phyloP scores from a whole-genome alignment of 495 filamentous ascomycete genomes.

The Neurospora terricola region DNA sequence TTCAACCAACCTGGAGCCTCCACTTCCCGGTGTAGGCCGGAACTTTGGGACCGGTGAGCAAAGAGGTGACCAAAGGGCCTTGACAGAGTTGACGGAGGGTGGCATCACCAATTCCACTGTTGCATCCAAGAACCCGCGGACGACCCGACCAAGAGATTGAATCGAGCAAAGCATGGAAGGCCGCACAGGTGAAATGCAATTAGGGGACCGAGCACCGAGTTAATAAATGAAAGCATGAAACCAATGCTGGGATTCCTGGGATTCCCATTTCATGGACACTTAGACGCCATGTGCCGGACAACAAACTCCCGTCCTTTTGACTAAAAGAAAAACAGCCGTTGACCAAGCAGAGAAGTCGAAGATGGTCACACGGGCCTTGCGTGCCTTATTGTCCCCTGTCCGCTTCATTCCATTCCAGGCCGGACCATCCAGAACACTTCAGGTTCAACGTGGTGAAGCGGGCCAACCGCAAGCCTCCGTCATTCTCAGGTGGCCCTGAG shows the following conservation, averaged over 20 bases:
- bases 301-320: conserved; percentile 6
- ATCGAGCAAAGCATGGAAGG: neutral
- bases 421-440: neutral
- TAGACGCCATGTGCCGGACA: neutral
- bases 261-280: neutral
- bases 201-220: neutral
- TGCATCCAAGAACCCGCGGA: neutral
- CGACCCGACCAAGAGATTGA: neutral
- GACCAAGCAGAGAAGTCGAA: conserved; percentile 17
- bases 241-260: neutral
- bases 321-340: conserved; percentile 10
- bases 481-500: neutral
- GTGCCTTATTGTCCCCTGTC: conserved; percentile 1
- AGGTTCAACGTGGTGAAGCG: neutral
- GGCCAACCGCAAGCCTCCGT: neutral
- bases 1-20: neutral
- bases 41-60: neutral
- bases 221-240: neutral
- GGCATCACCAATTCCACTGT: neutral
- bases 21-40: neutral
- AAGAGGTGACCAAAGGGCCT: neutral
- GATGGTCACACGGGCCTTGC: conserved; percentile 15
- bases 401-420: conserved; percentile 13
- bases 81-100: neutral
- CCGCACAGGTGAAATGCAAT: neutral